Percentiles rank a stretch among this genome's conserved stretches.
Evolutionary conservation across 2,329 filamentous ascomycete genomes (phyloP).

Genomic region (Fusarium lyarnte): DNA sequence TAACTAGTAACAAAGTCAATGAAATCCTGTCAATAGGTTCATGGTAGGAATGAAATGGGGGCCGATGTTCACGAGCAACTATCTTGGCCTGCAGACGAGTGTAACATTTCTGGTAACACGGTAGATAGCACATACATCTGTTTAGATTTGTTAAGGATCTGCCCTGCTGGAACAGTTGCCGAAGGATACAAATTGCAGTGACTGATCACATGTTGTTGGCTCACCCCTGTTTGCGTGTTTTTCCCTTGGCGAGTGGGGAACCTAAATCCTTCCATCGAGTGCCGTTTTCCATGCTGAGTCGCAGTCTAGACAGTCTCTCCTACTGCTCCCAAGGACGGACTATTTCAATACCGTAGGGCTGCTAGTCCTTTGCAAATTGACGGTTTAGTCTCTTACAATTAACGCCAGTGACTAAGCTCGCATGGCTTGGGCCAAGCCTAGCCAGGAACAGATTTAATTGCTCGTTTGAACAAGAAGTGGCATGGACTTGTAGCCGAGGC

Average conservation of each 20-base stretch:
- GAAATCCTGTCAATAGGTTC: background rate
- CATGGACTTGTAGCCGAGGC: background rate
- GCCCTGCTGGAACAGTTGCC: background rate
- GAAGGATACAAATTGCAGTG: background rate
- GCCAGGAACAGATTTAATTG: background rate
- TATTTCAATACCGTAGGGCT: background rate
- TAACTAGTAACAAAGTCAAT: too few species aligned
- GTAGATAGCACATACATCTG: background rate
- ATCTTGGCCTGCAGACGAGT: background rate
- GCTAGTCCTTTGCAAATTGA: background rate
- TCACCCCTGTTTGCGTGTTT: background rate
- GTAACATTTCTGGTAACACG: background rate
- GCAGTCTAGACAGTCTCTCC: background rate
- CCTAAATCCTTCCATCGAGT: too few species aligned
- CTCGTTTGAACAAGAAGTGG: background rate
- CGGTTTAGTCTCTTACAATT: background rate
- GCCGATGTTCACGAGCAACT: background rate
- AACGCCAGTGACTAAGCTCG: background rate
- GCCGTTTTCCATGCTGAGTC: background rate
- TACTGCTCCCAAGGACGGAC: background rate
- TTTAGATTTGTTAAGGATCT: background rate
- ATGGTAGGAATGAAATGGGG: background rate
- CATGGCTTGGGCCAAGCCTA: background rate
- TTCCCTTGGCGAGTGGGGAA: background rate
- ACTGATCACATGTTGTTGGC: background rate